These are phyloP conservation scores for Rhynchospora breviuscula DNA, from an alignment of 176 grass and related monocot genomes.

Conservation along the genomic window DNA sequence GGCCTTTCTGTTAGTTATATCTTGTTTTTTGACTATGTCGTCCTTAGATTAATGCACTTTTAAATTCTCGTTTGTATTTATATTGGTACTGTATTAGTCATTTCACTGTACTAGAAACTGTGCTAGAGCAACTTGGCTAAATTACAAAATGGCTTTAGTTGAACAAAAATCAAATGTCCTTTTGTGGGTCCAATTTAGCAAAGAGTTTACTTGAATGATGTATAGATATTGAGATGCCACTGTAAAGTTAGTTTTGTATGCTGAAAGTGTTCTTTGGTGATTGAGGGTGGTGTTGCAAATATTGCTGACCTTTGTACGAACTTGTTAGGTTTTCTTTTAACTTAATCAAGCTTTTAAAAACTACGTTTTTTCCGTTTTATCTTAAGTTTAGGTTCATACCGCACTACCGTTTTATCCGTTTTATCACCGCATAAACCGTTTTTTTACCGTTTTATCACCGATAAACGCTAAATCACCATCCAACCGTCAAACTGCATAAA, in stretches of 20 bases:
- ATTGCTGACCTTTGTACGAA: neutral
- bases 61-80: neutral
- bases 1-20: neutral
- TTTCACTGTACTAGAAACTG: neutral
- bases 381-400: too few relatives aligned
- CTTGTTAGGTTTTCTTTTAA: neutral
- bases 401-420: too few relatives aligned
- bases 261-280: neutral
- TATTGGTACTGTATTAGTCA: neutral
- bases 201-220: neutral
- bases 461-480: too few relatives aligned
- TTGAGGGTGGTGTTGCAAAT: neutral
- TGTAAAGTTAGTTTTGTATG: neutral
- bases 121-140: neutral
- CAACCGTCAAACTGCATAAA: too few relatives aligned
- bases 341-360: too few relatives aligned
- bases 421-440: too few relatives aligned
- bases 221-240: neutral
- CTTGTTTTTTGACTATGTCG: neutral
- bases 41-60: neutral
- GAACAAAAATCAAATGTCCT: neutral
- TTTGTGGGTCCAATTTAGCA: neutral
- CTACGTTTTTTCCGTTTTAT: too few relatives aligned
- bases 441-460: too few relatives aligned
- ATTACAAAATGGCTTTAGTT: neutral